Base-by-base conservation (phyloP, 2,329 filamentous ascomycete genomes). In the Colletotrichum musae region DNA sequence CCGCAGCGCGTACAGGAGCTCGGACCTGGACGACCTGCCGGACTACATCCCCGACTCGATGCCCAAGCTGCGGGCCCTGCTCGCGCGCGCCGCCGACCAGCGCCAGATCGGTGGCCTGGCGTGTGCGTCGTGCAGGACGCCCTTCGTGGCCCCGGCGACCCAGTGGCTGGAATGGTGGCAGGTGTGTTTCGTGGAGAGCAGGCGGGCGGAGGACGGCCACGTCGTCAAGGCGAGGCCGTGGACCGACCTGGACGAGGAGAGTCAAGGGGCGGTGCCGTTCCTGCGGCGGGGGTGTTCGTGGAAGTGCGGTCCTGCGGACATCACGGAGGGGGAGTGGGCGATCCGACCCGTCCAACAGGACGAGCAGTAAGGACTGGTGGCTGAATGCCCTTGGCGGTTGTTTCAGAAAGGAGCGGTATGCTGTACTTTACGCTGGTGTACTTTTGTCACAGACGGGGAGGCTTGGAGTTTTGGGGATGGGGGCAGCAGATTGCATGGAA, bases 141-240 rank as follows among this genome's bases (percentile, higher is more conserved):
- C 76, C 9, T 83, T 87, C 4, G 79, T 89, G 6, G 79, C 87
- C 24, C 86, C 89, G 3, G 77, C 84, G 4, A 80, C 86, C 0
- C 84, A 89, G 73, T 92, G 90, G 89, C 78, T 92, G 7, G 90
- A 92, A 74, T 92, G 89, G 87, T 88, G 86, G 76, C 82, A 86
- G 66, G 63, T 69, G 6, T 69, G 67, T 36, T 43, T 67, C 21
- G 45, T 82, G 26, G 69, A 72, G 26, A 75, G 72, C 13, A 70
- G 7, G 61, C 26, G 24, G 24, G 41, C 2, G 4, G 50, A 48
- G 4, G 56, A 69, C 15, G 58, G 50, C 15, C 47, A 61, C 16
- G 52, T 62, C 53, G 48, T 71, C 15, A 58, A 56, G 26, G 50
- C 53, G 7, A 52, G 59, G 4, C 68, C 68, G 2, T 70, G 68